Evolutionary conservation across 805 yeast species (phyloP).

Genomic region (Zygosaccharomyces gambellarensis): DNA sequence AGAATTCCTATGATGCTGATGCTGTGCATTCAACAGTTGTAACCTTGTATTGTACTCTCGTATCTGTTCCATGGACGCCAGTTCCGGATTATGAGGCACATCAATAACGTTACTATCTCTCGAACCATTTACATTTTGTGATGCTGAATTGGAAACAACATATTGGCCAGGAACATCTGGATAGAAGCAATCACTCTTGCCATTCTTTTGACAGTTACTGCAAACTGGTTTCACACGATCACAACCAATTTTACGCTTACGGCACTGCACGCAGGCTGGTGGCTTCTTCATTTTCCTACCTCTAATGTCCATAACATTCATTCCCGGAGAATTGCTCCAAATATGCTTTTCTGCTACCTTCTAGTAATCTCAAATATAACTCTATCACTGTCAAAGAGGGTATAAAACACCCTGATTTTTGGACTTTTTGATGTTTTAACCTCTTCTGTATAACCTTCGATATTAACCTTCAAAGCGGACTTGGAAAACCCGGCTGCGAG

Average conservation of each 20-base stretch:
- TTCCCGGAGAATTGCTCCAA: slow-evolving; percentile 4
- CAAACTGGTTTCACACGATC: slow-evolving; percentile 42
- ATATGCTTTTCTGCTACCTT: not conserved
- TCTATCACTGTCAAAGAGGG: not conserved
- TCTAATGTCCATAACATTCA: slow-evolving; percentile 17
- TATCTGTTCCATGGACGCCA: slow-evolving; percentile 30
- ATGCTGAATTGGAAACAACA: slow-evolving; percentile 19
- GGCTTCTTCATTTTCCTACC: slow-evolving; percentile 23
- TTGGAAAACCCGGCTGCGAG: slow-evolving; percentile 7
- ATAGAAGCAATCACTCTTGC: slow-evolving; percentile 27
- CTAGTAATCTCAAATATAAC: not conserved
- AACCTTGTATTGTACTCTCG: slow-evolving; percentile 29
- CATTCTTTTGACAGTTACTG: slow-evolving; percentile 35
- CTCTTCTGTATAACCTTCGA: not conserved
- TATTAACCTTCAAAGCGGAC: slow-evolving; percentile 6
- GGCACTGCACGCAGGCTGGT: slow-evolving; percentile 34
- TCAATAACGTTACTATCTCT: slow-evolving; percentile 8
- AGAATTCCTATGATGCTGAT: slow-evolving; percentile 17
- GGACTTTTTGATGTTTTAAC: not conserved
- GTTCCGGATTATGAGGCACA: slow-evolving; percentile 20
- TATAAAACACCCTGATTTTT: not conserved
- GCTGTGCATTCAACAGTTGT: slow-evolving; percentile 24
- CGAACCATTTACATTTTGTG: slow-evolving; percentile 6
- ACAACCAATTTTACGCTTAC: slow-evolving; percentile 37
- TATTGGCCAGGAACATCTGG: slow-evolving; percentile 31